Base-by-base conservation (phyloP, 2,329 filamentous ascomycete genomes). In the Trichoderma brevicompactum region DNA sequence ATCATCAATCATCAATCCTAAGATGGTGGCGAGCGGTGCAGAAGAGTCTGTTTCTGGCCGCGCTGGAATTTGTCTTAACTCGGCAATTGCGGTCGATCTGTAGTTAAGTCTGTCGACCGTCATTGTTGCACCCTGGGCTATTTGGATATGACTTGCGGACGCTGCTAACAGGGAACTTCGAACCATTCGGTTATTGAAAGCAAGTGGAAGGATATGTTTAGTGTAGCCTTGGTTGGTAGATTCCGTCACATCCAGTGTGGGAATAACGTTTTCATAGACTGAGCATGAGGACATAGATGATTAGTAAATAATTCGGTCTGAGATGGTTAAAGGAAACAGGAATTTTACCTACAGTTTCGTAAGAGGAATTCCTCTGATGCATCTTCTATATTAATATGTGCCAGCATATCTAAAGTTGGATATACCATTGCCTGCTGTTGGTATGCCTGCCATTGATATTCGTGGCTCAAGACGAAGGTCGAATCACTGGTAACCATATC, bases 261-360 rank as follows among this genome's bases (percentile, higher is more conserved):
- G 56, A 32, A 60, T 50, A 13, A 60, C 46, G 17, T 60, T 60
- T 17, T 60, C 56, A 32, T 60, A 50, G 15, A 60, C 56, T 60
- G 13, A 28, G 2, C 6, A 5, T 28, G 5, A 28, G 23, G 23
- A 28, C 23, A 5, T 28, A 50, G 34, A 38, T 12, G 32, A 8
- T 60, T 36, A 60, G 56, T 13, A 9, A 60, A 17, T 19, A 60
- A 6, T n/a, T 10, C 13, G 9, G 17, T 8, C 5, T 28, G 23
- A 28, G 23, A 28, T 28, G 23, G 23, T 28, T 28, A 28, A 28
- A 28, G 23, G 13, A 13, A 10, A 17, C 12, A 10, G 9, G 2
- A n/a, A 8, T 7, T 4, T 38, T 5, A 15, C 56, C 9, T 41
- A 60, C 56, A 60, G 32, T 60, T 60, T 17, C 56, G 36, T 3